Conservation (phyloP, 495 filamentous ascomycete genomes). For the Penicillium macrosclerotiorum region DNA sequence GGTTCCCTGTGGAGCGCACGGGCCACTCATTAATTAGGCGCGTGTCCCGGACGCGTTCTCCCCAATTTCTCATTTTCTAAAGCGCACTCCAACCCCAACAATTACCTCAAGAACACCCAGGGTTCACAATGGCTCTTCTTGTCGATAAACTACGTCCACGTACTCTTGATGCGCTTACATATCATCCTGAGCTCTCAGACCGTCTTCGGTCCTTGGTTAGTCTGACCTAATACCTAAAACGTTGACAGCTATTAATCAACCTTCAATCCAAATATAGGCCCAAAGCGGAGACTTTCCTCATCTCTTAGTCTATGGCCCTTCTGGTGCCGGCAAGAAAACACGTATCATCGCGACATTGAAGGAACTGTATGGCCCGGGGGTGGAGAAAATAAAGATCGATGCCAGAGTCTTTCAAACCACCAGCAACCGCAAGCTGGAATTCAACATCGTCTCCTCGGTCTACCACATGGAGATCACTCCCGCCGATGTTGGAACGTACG, state of each 20-base stretch:
- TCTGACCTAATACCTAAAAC: neutral
- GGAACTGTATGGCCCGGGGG: slow-evolving; percentile 86
- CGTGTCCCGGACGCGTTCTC: slow-evolving; percentile 39
- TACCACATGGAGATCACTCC: slow-evolving; percentile 99
- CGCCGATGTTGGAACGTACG: slow-evolving; percentile 94
- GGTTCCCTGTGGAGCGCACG: slow-evolving; percentile 21
- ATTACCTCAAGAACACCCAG: neutral
- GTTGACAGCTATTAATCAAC: slow-evolving; percentile 4
- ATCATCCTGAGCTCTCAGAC: slow-evolving; percentile 84
- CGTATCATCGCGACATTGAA: slow-evolving; percentile 91
- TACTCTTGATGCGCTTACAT: slow-evolving; percentile 79
- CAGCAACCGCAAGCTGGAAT: slow-evolving; percentile 94
- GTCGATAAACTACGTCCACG: slow-evolving; percentile 95
- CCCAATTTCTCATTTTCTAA: slow-evolving; percentile 17
- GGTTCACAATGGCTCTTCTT: slow-evolving; percentile 64
- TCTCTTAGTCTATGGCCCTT: slow-evolving; percentile 93
- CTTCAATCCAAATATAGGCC: slow-evolving; percentile 54
- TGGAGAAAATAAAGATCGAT: slow-evolving; percentile 97
- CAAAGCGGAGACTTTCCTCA: slow-evolving; percentile 97
- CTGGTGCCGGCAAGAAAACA: slow-evolving; percentile 96
- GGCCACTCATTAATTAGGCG: slow-evolving; percentile 43
- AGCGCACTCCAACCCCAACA: neutral
- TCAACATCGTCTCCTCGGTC: slow-evolving; percentile 93
- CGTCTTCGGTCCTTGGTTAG: slow-evolving; percentile 83
- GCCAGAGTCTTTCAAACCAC: slow-evolving; percentile 93